Percentiles rank a stretch among this genome's conserved stretches.
Conservation (phyloP, 768 basidiomycete species). For the Hericium rajendrae region DNA sequence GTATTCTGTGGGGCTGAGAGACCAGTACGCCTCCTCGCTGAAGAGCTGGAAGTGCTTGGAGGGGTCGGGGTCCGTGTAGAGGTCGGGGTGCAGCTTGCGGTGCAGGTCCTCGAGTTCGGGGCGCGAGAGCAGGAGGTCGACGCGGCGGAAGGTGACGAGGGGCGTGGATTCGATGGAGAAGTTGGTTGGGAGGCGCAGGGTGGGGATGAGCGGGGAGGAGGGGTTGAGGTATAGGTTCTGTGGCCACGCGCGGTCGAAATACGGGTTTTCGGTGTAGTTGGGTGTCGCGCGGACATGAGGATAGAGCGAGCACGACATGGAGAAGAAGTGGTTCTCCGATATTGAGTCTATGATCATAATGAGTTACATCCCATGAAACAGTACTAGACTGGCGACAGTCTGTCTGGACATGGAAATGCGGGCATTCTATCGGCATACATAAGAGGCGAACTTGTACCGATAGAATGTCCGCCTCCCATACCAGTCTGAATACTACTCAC, state of each 20-base stretch:
- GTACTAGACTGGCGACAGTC: not conserved
- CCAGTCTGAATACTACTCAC: constrained; percentile 20
- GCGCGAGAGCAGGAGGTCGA: constrained; percentile 46
- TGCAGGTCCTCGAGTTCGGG: constrained; percentile 41
- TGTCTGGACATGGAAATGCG: not conserved
- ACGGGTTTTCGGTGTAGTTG: constrained; percentile 41
- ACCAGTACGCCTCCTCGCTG: constrained; percentile 47
- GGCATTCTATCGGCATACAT: not conserved
- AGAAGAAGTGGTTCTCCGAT: constrained; percentile 68
- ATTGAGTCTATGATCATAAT: constrained; percentile 41
- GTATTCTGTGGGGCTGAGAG: constrained; percentile 42
- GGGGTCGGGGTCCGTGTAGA: not conserved
- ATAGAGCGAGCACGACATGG: constrained; percentile 54
- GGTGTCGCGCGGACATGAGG: constrained; percentile 62
- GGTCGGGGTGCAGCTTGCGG: constrained; percentile 15
- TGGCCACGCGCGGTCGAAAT: constrained; percentile 56
- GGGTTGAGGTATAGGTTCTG: constrained; percentile 57
- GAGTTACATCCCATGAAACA: too few species aligned
- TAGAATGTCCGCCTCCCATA: not conserved
- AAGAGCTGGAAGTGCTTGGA: constrained; percentile 33
- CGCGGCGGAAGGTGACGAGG: constrained; percentile 54
- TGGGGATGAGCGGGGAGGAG: constrained; percentile 35
- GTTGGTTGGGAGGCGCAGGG: constrained; percentile 35
- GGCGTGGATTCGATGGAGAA: constrained; percentile 52
- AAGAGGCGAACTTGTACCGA: not conserved